Conservation (phyloP, 495 filamentous ascomycete species). For the Tuber calosporum region DNA sequence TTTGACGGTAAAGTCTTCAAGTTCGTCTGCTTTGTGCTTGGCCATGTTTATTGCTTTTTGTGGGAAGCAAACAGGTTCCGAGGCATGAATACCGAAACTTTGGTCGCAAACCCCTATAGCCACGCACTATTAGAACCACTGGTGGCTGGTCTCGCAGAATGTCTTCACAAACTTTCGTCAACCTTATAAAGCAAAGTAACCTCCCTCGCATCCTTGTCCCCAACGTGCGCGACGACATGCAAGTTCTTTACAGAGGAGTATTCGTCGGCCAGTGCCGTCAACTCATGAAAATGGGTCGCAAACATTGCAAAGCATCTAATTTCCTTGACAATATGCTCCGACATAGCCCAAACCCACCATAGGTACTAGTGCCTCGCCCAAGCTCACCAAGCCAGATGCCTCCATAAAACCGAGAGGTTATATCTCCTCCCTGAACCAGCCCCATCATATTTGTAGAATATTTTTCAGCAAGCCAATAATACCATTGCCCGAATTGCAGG, state of each 20-base stretch:
- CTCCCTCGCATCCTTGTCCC: constrained; percentile 57
- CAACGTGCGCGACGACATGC: constrained; percentile 91
- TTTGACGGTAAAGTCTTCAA: constrained; percentile 88
- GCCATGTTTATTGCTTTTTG: constrained; percentile 98
- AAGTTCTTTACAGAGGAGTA: constrained; percentile 84
- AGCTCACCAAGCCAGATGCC: constrained; percentile 98
- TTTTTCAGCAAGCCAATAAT: too few species aligned
- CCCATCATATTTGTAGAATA: too few species aligned
- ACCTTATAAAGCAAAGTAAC: constrained; percentile 96
- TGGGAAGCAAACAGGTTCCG: constrained; percentile 95
- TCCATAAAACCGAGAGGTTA: too few species aligned
- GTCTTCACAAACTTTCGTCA: constrained; percentile 53
- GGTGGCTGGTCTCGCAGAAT: neutral
- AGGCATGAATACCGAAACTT: constrained; percentile 95
- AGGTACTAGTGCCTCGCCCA: constrained; percentile 95
- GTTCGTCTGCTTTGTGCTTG: constrained; percentile 92
- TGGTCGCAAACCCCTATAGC: constrained; percentile 74
- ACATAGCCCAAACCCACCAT: constrained; percentile 99
- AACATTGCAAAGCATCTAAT: constrained; percentile 91
- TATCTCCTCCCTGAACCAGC: too few species aligned
- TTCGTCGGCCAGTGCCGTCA: constrained; percentile 79
- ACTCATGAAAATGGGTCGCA: constrained; percentile 96
- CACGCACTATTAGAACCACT: neutral
- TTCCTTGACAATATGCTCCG: constrained; percentile 91
- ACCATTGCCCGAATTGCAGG: too few species aligned